Base-by-base conservation (phyloP, 352 stramenopile species). In the Phytophthora brassicae region DNA sequence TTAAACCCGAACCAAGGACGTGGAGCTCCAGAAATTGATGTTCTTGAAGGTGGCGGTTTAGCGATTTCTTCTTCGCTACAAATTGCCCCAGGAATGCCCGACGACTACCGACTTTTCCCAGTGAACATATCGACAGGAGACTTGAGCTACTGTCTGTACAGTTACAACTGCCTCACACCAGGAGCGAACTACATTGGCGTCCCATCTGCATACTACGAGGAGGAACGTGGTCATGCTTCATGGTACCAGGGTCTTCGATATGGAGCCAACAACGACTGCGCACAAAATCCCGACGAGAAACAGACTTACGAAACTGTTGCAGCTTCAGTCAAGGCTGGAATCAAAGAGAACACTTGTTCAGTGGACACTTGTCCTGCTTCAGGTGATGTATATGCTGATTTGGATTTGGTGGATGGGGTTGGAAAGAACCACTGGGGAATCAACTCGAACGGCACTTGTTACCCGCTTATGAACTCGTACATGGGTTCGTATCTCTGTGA, bases 1-100 rank as follows among this genome's bases (percentile, higher is more conserved):
- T 57, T 98, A 53, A 78, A 97, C 74, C 69, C 84, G 11, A 77
- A 81, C 8, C 59, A 79, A 45, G 92, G 92, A 6, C 75, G 93
- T n/a, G 94, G 94, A 9, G 86, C 91, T 22, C 93, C 92, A 2
- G 94, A 98, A 60, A 98, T 98, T 68, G 92, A 98, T 70, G 75
- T 98, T 17, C 74, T 98, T 8, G 92, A 96, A 96, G 82, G 88
- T 68, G 68, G 70, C 6, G 77, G 89, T 13, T 64, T 66, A 5
- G 72, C 81, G 6, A 92, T 97, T 64, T 97, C 89, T 9, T 90
- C 86, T 38, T 97, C 91, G 28, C 74, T 97, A 3, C 93, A 98
- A 66, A 81, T 97, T 22, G 72, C 68, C 0, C 84, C 85, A 0
- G 88, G 83, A 9, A 88, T 88, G 71, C 83, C 83, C 0, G 58